Evolutionary conservation across 164 flowering plant species (phyloP), one percentile per base, ranked within the genome.

Genomic region (Liquidambar formosana): DNA sequence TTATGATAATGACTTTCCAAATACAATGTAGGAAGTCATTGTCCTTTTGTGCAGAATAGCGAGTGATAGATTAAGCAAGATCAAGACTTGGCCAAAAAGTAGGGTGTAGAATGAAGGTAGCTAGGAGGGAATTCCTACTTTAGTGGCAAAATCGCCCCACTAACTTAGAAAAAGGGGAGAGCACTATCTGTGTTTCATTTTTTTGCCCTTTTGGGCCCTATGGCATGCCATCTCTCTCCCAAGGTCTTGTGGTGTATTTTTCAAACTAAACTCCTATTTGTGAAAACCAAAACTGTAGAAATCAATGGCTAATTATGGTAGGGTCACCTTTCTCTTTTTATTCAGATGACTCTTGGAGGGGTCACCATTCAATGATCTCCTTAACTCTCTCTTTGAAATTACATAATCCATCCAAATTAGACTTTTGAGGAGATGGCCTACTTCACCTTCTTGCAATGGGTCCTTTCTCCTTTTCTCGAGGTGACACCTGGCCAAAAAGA

Each of bases 361-460:
- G 15, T 38, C 41, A 49, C 54, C 16, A 58, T 66, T 65, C 57
- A 65, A 64, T 69, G 67, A 22, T n/a, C n/a, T 54, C 23, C 59
- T 61, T 64, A 67, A 69, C 38, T 26, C 43, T 64, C 45, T 48
- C 26, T 60, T 70, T 66, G 71, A 76, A 67, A 67, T 53, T 22
- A 61, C 22, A 57, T 3, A 49, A 67, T 63, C 56, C 71, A 47
- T 76, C 66, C 62, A 67, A 67, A 46, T 51, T 71, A 63, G 71
- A 75, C 74, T 71, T 70, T 66, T 75, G 63, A 53, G 10, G 54
- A 28, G 60, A 48, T 56, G 16, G 76, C 58, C 64, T 63, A 63
- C 60, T 22, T 28, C 38, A 28, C 21, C 66, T 44, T 48, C 59
- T 45, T 10, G 44, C 61, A 71, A 25, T 15, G 26, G n/a, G n/a